Conservation (phyloP, 2,329 filamentous ascomycete genomes). For the Calonectria pteridis region DNA sequence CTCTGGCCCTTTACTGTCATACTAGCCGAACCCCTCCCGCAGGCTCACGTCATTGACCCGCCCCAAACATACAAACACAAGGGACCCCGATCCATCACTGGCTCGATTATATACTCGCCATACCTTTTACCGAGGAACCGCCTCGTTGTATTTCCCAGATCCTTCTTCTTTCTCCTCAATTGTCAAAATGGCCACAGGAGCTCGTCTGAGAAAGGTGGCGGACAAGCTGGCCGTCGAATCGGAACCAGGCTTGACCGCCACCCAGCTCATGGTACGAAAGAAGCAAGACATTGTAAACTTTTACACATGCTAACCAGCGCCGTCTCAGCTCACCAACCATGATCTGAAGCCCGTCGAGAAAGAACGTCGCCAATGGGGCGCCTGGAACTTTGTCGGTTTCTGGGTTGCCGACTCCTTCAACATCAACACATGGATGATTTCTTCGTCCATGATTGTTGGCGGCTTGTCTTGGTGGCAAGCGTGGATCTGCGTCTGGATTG, state of each 20-base stretch:
- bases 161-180: neutral
- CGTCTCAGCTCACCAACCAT: constrained; percentile 77
- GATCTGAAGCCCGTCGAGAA: constrained; percentile 87
- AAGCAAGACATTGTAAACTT: neutral
- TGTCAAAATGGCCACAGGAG: constrained; percentile 46
- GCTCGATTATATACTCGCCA: neutral
- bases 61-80: constrained; percentile 18
- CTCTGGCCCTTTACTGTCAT: constrained; percentile 22
- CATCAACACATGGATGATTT: constrained; percentile 96
- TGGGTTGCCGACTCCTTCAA: constrained; percentile 90
- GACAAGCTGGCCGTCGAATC: constrained; percentile 78
- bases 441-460: constrained; percentile 81
- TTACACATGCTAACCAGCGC: constrained; percentile 27
- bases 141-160: neutral
- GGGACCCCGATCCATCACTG: neutral
- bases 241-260: constrained; percentile 81
- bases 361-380: constrained; percentile 83
- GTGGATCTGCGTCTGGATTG: constrained; percentile 89
- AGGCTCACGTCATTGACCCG: constrained; percentile 37
- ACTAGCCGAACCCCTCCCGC: constrained; percentile 15
- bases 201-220: constrained; percentile 57
- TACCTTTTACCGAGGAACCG: neutral
- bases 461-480: constrained; percentile 94
- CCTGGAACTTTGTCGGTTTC: constrained; percentile 90
- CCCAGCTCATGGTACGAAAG: constrained; percentile 79